These are phyloP conservation scores for Epichloe hybrida DNA, from an alignment of 2,329 filamentous ascomycete species.

Conservation along the genomic window DNA sequence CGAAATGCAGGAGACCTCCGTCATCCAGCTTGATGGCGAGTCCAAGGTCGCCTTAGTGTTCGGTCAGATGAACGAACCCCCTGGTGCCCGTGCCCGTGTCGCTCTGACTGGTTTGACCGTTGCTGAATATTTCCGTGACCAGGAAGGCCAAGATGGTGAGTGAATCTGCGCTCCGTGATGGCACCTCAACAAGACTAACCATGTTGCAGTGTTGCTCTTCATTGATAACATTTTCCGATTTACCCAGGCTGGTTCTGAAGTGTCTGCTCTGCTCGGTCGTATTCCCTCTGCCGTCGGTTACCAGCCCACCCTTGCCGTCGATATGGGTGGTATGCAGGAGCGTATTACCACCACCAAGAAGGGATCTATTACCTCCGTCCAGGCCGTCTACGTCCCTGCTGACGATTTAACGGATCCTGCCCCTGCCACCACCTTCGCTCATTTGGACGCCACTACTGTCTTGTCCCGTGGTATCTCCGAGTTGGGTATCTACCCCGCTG, in stretches of 20 bases:
- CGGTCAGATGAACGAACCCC: conserved; percentile 99
- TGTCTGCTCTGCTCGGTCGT: conserved; percentile 97
- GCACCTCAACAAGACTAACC: background rate
- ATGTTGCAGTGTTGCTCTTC: conserved; percentile 74
- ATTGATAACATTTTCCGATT: conserved; percentile 99
- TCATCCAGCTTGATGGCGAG: conserved; percentile 98
- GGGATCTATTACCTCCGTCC: conserved; percentile 98
- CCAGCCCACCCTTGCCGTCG: conserved; percentile 94
- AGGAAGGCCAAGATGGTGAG: conserved; percentile 74
- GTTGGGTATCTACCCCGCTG: conserved; percentile 99
- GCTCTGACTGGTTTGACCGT: conserved; percentile 80
- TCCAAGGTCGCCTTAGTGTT: conserved; percentile 99
- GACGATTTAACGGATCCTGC: conserved; percentile 99
- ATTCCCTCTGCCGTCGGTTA: conserved; percentile 99
- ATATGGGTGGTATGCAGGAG: conserved; percentile 99
- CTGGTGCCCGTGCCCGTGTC: conserved; percentile 98
- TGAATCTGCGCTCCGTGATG: conserved; percentile 5
- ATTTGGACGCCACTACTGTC: conserved; percentile 99
- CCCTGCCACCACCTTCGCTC: conserved; percentile 97
- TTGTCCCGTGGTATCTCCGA: conserved; percentile 99
- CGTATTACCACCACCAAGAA: conserved; percentile 99
- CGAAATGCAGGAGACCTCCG: conserved; percentile 99
- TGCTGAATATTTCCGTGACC: conserved; percentile 69
- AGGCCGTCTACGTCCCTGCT: conserved; percentile 99
- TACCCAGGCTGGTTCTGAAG: conserved; percentile 99